These are phyloP conservation scores for Pelargonium nanum DNA, from an alignment of 345 rosid species.

Conservation along the genomic window DNA sequence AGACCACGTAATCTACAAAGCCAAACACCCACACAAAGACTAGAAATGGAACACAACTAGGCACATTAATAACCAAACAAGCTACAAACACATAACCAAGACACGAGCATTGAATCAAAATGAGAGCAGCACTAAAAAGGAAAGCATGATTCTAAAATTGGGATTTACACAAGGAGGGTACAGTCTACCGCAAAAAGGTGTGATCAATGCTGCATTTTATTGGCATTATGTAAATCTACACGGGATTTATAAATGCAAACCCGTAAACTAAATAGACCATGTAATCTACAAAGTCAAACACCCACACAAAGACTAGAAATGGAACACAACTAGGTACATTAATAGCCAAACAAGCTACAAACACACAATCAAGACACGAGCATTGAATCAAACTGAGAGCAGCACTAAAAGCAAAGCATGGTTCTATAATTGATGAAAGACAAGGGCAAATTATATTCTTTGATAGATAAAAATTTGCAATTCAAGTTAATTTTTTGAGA, in stretches of 20 bases:
- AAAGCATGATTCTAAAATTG: no score
- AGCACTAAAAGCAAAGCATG: no score
- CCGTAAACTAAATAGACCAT: not conserved
- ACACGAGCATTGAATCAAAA: no score
- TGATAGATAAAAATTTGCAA: not conserved
- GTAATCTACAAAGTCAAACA: not conserved
- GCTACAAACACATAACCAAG: not conserved
- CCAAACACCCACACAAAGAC: not conserved
- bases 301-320: not conserved
- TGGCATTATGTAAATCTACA: not conserved
- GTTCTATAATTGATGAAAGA: not conserved
- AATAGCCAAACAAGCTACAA: not conserved
- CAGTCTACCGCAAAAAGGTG: no score
- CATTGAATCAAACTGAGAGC: no score
- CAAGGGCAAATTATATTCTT: not conserved
- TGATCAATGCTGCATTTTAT: not conserved
- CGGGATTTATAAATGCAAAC: not conserved
- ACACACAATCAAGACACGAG: not conserved
- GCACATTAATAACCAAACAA: not conserved
- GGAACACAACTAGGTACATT: not conserved
- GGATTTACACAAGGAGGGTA: no score
- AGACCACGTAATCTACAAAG: not conserved
- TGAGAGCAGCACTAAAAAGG: no score
- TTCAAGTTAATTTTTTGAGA: no score
- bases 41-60: not conserved